Conservation (phyloP, 2,329 filamentous ascomycete species). For the Cercospora zeina region DNA sequence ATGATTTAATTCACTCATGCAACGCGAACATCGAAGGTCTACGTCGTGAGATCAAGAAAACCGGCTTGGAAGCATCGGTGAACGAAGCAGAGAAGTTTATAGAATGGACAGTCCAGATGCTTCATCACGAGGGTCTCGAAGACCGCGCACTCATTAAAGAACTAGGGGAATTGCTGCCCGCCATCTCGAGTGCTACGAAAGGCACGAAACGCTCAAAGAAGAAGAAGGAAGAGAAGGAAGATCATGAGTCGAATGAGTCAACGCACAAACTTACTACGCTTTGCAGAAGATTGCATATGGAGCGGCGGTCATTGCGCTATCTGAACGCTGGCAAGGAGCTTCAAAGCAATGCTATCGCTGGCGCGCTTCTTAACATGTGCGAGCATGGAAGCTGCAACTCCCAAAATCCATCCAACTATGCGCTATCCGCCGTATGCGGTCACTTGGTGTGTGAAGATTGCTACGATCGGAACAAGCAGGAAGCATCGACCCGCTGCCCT, state of each 20-base stretch:
- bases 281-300: conserved; percentile 28
- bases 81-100: conserved; percentile 22
- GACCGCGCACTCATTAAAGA: no score
- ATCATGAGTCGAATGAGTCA: conserved; percentile 14
- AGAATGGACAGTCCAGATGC: conserved; percentile 25
- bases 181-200: no score
- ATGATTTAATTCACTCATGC: conserved; percentile 21
- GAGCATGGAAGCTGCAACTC: conserved; percentile 16
- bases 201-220: not conserved
- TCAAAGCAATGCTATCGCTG: not conserved
- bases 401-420: conserved; percentile 14
- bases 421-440: conserved; percentile 53
- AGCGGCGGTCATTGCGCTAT: conserved; percentile 32
- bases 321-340: conserved; percentile 27
- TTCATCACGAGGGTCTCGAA: conserved; percentile 18
- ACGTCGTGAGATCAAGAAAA: not conserved
- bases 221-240: not conserved
- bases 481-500: conserved; percentile 42
- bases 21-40: conserved; percentile 16
- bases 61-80: no score
- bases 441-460: conserved; percentile 54
- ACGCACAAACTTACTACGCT: conserved; percentile 22
- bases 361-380: conserved; percentile 2
- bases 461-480: conserved; percentile 27
- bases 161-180: no score